A percentile compares a stretch with the other conserved stretches of the same genome.
Evolutionary conservation across 805 yeast genomes (phyloP).

Genomic region (Lipomyces sp.): DNA sequence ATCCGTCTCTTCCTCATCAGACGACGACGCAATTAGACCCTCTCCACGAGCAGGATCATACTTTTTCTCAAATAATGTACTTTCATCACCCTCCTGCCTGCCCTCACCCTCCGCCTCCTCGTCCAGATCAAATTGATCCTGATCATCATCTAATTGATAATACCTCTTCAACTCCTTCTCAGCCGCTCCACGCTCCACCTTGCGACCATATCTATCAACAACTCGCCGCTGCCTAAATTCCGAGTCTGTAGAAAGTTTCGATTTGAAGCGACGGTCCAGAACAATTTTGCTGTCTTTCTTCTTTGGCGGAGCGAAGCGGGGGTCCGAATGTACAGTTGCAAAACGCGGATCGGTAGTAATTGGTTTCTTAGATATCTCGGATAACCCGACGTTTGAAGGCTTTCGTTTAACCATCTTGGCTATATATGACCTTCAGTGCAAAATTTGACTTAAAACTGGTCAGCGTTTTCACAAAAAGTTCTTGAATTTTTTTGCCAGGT

Average conservation of each 20-base stretch:
- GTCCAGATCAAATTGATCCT: constrained; percentile 27
- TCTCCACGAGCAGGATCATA: constrained; percentile 49
- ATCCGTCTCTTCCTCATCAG: constrained; percentile 43
- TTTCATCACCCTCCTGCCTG: constrained; percentile 34
- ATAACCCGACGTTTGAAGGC: neutral
- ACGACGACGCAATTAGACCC: constrained; percentile 42
- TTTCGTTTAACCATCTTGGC: constrained; percentile 15
- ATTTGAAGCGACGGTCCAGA: constrained; percentile 84
- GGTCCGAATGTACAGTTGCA: constrained; percentile 78
- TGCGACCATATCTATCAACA: constrained; percentile 89
- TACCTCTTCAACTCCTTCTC: constrained; percentile 66
- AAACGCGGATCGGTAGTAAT: constrained; percentile 75
- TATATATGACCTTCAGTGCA: no score
- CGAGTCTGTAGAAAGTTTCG: constrained; percentile 61
- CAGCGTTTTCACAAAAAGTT: neutral
- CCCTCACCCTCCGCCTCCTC: constrained; percentile 38
- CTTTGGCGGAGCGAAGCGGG: constrained; percentile 79
- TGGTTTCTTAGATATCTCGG: constrained; percentile 40
- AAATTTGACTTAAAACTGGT: neutral
- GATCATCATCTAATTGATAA: constrained; percentile 57
- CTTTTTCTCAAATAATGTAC: constrained; percentile 20
- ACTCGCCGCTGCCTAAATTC: constrained; percentile 62
- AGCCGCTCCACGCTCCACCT: constrained; percentile 53
- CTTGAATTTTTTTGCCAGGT: neutral
- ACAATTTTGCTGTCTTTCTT: constrained; percentile 70